Evolutionary conservation across 305 asterid species (phyloP).

Genomic region (Rubia tinctorum): DNA sequence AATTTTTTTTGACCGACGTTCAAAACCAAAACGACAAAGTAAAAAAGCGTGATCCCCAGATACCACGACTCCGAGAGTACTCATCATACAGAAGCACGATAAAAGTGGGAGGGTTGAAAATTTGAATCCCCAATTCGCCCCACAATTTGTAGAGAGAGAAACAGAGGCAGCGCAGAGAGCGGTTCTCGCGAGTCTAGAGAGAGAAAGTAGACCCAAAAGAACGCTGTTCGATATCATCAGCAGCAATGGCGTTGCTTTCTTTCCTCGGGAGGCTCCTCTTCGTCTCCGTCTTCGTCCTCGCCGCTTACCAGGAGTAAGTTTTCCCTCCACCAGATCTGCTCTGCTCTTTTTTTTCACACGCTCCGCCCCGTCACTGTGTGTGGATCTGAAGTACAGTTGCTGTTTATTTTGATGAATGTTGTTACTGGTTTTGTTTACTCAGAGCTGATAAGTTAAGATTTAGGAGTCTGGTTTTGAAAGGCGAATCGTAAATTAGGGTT

Average conservation of each 20-base stretch:
- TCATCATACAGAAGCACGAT: not conserved
- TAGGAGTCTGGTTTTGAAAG: not conserved
- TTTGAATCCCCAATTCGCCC: slow-evolving; percentile 40
- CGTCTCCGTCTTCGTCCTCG: slow-evolving; percentile 81
- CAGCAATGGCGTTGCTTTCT: slow-evolving; percentile 65
- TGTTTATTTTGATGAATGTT: not conserved
- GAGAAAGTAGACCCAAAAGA: slow-evolving; percentile 14
- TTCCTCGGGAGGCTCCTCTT: slow-evolving; percentile 78
- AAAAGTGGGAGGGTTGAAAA: slow-evolving; percentile 2
- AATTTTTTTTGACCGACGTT: too few species aligned
- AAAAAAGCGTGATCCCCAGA: not conserved
- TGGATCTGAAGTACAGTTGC: not conserved
- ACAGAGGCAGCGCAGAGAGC: slow-evolving; percentile 2
- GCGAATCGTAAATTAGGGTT: not conserved
- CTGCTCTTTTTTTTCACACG: not conserved
- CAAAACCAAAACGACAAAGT: not conserved
- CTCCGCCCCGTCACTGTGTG: not conserved
- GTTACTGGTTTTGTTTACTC: not conserved
- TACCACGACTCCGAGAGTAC: not conserved
- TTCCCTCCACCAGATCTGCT: slow-evolving; percentile 44
- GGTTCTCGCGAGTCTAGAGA: slow-evolving; percentile 8
- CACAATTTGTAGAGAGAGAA: slow-evolving; percentile 25
- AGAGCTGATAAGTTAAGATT: not conserved
- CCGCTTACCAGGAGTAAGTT: slow-evolving; percentile 84
- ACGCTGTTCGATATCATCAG: not conserved